Conservation (phyloP, 75 land plant genomes). For the Picea sitchensis region DNA sequence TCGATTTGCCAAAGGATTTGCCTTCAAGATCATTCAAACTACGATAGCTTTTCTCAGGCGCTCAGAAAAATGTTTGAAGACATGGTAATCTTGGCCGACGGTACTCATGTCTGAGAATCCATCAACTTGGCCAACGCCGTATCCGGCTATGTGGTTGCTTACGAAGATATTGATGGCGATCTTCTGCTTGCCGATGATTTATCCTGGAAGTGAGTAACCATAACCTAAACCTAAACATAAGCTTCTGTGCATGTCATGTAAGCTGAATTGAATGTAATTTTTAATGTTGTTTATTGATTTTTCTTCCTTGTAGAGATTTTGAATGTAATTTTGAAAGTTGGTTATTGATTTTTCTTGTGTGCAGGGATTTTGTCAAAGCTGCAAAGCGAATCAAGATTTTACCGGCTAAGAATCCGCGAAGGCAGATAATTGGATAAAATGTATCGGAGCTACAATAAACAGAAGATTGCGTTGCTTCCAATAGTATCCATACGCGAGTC, state of each 20-base stretch:
- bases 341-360: neutral
- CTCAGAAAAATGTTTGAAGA: slow-evolving; percentile 49
- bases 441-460: no score
- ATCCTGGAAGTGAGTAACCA: slow-evolving; percentile 50
- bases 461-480: no score
- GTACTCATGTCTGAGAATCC: neutral
- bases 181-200: slow-evolving; percentile 74
- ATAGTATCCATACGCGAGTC: no score
- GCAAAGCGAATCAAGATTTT: slow-evolving; percentile 55
- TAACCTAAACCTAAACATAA: neutral
- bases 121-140: slow-evolving; percentile 50
- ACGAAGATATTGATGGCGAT: slow-evolving; percentile 71
- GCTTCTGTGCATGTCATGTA: neutral
- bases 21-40: slow-evolving; percentile 47
- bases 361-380: slow-evolving; percentile 62
- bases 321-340: no score
- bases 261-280: neutral
- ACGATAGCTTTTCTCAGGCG: slow-evolving; percentile 49
- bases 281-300: neutral
- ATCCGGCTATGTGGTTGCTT: slow-evolving; percentile 58
- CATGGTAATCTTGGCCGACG: slow-evolving; percentile 7
- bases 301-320: neutral
- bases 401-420: slow-evolving; percentile 13
- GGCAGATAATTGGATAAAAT: neutral
- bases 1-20: slow-evolving; percentile 61